Evolutionary conservation across 352 stramenopile genomes (phyloP).

Genomic region (Phytophthora colocasiae): DNA sequence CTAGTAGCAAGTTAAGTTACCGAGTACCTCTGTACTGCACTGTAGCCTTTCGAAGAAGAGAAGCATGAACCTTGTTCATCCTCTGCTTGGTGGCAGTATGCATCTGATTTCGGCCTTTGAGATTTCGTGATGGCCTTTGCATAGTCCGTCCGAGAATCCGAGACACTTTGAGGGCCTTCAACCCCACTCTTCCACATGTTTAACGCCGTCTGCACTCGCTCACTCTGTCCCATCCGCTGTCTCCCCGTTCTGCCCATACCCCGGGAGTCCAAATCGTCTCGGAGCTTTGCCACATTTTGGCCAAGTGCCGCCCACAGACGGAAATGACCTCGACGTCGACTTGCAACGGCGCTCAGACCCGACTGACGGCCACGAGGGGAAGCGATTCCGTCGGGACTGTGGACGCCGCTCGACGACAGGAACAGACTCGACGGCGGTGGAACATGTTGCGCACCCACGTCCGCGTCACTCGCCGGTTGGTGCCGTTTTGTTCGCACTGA

Average conservation of each 20-base stretch:
- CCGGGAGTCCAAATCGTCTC: slow-evolving; percentile 29
- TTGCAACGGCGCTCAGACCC: slow-evolving; percentile 13
- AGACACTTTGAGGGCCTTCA: slow-evolving; percentile 31
- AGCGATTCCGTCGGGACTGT: background rate
- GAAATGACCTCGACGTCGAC: slow-evolving; percentile 28
- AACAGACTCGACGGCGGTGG: slow-evolving; percentile 52
- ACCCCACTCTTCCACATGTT: slow-evolving; percentile 25
- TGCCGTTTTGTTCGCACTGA: slow-evolving; percentile 13
- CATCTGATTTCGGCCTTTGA: slow-evolving; percentile 29
- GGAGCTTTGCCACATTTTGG: too few species aligned
- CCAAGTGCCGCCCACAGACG: background rate
- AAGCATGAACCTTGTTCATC: slow-evolving; percentile 2
- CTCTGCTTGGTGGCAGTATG: slow-evolving; percentile 3
- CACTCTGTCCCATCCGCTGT: slow-evolving; percentile 16
- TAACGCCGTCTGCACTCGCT: slow-evolving; percentile 17
- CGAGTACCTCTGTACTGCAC: too few species aligned
- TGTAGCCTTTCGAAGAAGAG: background rate
- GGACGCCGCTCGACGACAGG: background rate
- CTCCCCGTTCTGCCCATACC: slow-evolving; percentile 13
- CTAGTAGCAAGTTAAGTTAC: too few species aligned
- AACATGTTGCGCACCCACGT: slow-evolving; percentile 68
- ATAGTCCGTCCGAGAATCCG: slow-evolving; percentile 27
- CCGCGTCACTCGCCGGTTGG: slow-evolving; percentile 69
- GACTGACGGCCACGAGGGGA: background rate
- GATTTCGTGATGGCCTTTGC: slow-evolving; percentile 14